Evolutionary conservation across 192 early-diverging fungal species (phyloP).

Genomic region (Podila epicladia): DNA sequence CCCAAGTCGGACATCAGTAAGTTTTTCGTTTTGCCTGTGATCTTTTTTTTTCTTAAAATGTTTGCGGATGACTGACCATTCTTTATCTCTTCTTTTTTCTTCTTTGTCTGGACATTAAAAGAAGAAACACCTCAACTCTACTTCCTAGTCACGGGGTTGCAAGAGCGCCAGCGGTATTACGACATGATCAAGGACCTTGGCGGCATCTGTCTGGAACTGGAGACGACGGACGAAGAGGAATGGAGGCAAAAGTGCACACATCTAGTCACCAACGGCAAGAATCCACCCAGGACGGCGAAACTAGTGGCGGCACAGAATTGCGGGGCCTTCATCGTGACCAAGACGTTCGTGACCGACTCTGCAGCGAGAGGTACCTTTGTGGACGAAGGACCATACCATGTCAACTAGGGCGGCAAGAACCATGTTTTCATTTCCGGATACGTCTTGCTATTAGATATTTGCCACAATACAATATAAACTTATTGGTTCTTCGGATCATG

Average conservation of each 20-base stretch:
- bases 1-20: background rate
- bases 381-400: slow-evolving; percentile 24
- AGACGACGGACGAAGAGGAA: slow-evolving; percentile 9
- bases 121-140: background rate
- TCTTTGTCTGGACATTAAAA: background rate
- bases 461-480: background rate
- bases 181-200: slow-evolving; percentile 22
- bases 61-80: background rate
- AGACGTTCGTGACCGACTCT: slow-evolving; percentile 23
- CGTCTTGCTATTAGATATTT: background rate
- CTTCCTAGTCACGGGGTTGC: slow-evolving; percentile 27
- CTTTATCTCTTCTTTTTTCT: background rate
- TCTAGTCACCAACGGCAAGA: slow-evolving; percentile 41
- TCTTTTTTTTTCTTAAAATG: background rate
- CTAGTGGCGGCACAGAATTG: slow-evolving; percentile 20
- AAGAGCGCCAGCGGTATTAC: slow-evolving; percentile 13
- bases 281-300: slow-evolving; percentile 36
- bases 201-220: slow-evolving; percentile 28
- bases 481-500: too few species aligned
- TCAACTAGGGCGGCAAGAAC: background rate
- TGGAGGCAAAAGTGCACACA: slow-evolving; percentile 38
- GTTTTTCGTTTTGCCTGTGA: background rate
- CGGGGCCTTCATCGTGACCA: slow-evolving; percentile 23
- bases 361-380: slow-evolving; percentile 20
- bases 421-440: background rate